Base-by-base conservation (phyloP, 192 early-diverging fungal genomes). In the Coemansia sp. region DNA sequence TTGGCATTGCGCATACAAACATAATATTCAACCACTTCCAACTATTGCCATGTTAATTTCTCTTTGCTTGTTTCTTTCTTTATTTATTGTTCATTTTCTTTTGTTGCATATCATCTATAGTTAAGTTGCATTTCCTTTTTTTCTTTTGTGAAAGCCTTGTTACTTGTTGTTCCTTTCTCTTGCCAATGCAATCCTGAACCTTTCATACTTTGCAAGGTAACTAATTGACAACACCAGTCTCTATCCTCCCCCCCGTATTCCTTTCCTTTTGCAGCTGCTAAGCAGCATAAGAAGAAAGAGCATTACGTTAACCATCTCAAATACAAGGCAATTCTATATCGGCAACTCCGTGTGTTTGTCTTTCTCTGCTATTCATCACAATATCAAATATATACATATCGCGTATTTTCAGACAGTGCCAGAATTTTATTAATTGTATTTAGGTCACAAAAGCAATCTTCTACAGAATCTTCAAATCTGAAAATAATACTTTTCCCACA, bases 61-160 rank as follows among this genome's bases (percentile, higher is more conserved):
- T 14, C 8, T 44, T 14, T 10, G 14, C 12, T 44, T 41, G 22
- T 44, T 38, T 34, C 21, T n/a, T 23, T 58, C 34, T 38, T 58
- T 44, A 26, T 19, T 58, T 47, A n/a, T 38, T 58, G 10, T 58
- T 21, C 56, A 58, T 58, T 12, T 58, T 24, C 34, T 44, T 38
- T 21, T 44, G 38, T 44, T 38, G 22, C 18, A 38, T 58, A n/a
- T 38, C 32, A 30, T 58, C 41, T 32, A 30, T 44, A 22, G 10
- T 56, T 56, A 19, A 27, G 16, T 23, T 58, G 30, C 56, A 38
- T 58, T 22, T 4, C 7, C 28, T 8, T 41, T 18, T 26, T 58
- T 24, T 8, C 24, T 18, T 26, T 58, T 24, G 22, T n/a, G 22
- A 54, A 54, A 54, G 8, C 25, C 7, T 3, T 12, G 0, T 12